phyloP scores from a whole-genome alignment of 345 rosid species.

The Boechera retrofracta region DNA sequence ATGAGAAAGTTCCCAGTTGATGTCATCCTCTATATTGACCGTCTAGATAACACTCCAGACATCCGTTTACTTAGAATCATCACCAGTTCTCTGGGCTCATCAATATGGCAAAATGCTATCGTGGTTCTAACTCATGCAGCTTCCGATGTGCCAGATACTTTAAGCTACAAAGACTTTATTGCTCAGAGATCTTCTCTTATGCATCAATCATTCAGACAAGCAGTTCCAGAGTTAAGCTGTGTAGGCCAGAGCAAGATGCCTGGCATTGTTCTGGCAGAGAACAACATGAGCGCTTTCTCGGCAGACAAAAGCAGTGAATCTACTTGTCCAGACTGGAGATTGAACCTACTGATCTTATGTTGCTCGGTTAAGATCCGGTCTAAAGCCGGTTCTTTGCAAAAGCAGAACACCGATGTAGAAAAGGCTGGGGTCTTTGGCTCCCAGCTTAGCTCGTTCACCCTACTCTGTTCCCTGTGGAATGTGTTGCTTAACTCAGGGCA shows the following conservation, averaged over 20 bases:
- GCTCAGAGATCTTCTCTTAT: slow-evolving; percentile 52
- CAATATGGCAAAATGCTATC: slow-evolving; percentile 70
- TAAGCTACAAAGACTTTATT: slow-evolving; percentile 58
- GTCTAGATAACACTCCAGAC: slow-evolving; percentile 63
- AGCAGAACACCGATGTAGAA: slow-evolving; percentile 44
- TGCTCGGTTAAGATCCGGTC: slow-evolving; percentile 61
- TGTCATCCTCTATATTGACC: slow-evolving; percentile 72
- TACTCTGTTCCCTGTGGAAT: slow-evolving; percentile 55
- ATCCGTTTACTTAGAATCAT: slow-evolving; percentile 53
- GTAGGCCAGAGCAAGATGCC: slow-evolving; percentile 55
- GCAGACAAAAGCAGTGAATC: slow-evolving; percentile 43
- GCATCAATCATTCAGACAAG: slow-evolving; percentile 56
- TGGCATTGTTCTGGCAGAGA: slow-evolving; percentile 66
- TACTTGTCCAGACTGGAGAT: slow-evolving; percentile 60
- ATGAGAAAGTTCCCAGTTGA: slow-evolving; percentile 65
- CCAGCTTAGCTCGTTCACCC: slow-evolving; percentile 44
- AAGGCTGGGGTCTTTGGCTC: slow-evolving; percentile 45
- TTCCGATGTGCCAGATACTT: slow-evolving; percentile 55
- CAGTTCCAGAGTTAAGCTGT: slow-evolving; percentile 53
- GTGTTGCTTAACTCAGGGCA: slow-evolving; percentile 52
- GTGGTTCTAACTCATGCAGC: slow-evolving; percentile 70
- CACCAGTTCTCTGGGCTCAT: slow-evolving; percentile 55
- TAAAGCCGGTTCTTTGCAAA: slow-evolving; percentile 45
- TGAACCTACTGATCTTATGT: slow-evolving; percentile 62
- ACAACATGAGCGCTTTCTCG: slow-evolving; percentile 44